phyloP scores from a whole-genome alignment of 345 rosid species.

The Populus ilicifolia region DNA sequence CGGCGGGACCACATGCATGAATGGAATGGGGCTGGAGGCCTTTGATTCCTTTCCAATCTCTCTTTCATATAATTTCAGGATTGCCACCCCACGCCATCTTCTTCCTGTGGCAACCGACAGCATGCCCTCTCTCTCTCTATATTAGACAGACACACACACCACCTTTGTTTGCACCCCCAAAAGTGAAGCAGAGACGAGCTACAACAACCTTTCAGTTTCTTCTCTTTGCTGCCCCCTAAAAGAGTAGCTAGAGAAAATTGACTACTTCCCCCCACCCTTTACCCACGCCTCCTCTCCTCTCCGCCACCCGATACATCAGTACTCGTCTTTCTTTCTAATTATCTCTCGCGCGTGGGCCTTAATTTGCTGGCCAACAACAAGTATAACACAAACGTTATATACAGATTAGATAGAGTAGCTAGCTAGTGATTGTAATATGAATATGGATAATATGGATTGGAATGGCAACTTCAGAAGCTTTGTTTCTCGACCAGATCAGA shows the following conservation, averaged over 20 bases:
- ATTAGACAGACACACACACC: not conserved
- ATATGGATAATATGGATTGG: slow-evolving; percentile 48
- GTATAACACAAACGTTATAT: too few species aligned
- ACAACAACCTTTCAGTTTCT: not conserved
- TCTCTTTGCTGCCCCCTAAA: slow-evolving; percentile 59
- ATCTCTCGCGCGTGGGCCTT: slow-evolving; percentile 28
- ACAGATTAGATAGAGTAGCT: too few species aligned
- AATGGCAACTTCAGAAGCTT: slow-evolving; percentile 38
- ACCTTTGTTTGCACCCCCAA: too few species aligned
- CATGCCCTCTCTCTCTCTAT: not conserved
- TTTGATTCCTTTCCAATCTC: slow-evolving; percentile 5
- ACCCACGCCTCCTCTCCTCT: slow-evolving; percentile 29
- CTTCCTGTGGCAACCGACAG: not conserved
- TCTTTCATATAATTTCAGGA: too few species aligned
- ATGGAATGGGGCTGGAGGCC: slow-evolving; percentile 13
- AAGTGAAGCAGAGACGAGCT: not conserved
- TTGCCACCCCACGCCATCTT: not conserved
- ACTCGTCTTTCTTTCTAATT: too few species aligned
- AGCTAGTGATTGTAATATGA: not conserved
- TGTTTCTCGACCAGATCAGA: slow-evolving; percentile 37
- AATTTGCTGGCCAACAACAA: not conserved
- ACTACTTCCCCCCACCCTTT: not conserved
- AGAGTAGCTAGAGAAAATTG: slow-evolving; percentile 24
- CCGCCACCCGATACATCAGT: slow-evolving; percentile 27
- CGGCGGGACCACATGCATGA: slow-evolving; percentile 26